Evolutionary conservation across 2,329 filamentous ascomycete species (phyloP).

Genomic region (Metarhizium rileyi): DNA sequence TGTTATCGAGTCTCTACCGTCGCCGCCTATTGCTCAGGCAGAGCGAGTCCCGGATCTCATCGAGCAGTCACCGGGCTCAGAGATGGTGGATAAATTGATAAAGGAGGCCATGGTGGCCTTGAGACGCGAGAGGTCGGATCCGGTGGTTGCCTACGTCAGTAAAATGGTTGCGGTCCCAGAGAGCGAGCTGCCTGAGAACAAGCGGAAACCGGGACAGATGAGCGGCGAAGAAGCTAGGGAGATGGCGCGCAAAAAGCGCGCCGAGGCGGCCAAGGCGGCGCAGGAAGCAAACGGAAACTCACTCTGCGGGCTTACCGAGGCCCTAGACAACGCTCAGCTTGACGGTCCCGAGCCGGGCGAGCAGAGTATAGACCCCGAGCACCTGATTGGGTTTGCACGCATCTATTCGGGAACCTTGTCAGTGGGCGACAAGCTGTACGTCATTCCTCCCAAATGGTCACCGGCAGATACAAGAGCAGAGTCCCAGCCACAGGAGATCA

Average conservation of each 20-base stretch:
- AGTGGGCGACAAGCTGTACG: slow-evolving; percentile 84
- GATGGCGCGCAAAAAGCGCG: slow-evolving; percentile 76
- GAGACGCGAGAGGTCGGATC: slow-evolving; percentile 57
- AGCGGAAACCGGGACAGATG: slow-evolving; percentile 53
- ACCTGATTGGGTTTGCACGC: slow-evolving; percentile 87
- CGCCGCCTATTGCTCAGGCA: slow-evolving; percentile 70
- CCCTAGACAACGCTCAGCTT: slow-evolving; percentile 52
- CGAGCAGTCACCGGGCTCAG: slow-evolving; percentile 66
- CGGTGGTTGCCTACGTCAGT: slow-evolving; percentile 89
- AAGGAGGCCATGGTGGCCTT: slow-evolving; percentile 78
- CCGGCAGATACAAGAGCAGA: slow-evolving; percentile 63
- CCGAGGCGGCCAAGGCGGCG: slow-evolving; percentile 68
- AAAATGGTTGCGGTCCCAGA: slow-evolving; percentile 96
- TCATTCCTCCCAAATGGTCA: slow-evolving; percentile 86
- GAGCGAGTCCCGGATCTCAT: slow-evolving; percentile 72
- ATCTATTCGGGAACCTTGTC: slow-evolving; percentile 85
- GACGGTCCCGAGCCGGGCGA: slow-evolving; percentile 43
- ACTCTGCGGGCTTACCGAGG: slow-evolving; percentile 46
- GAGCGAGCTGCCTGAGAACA: slow-evolving; percentile 84
- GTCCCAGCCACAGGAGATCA: slow-evolving; percentile 72
- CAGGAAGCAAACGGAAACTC: slow-evolving; percentile 42
- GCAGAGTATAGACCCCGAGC: slow-evolving; percentile 64
- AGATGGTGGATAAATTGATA: slow-evolving; percentile 57
- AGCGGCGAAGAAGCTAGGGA: slow-evolving; percentile 87
- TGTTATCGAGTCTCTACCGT: slow-evolving; percentile 85